These are phyloP conservation scores for Pseudogymnoascus sp. DNA, from an alignment of 2,329 filamentous ascomycete genomes.

Conservation along the genomic window DNA sequence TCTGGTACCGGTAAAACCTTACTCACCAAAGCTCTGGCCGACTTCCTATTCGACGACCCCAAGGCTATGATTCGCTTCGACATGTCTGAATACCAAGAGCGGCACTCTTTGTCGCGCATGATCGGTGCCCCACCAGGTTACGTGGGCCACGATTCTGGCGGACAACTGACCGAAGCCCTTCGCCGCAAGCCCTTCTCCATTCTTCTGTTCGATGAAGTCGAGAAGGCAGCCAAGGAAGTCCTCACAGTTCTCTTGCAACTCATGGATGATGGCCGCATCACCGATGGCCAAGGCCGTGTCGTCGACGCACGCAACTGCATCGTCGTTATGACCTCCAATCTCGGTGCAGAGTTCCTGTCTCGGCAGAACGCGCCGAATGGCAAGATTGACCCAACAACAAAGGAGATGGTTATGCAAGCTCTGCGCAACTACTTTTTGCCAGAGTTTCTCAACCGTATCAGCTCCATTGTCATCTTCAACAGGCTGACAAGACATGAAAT, in stretches of 20 bases:
- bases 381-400: conserved; percentile 75
- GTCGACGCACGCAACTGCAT: conserved; percentile 97
- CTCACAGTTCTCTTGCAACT: conserved; percentile 96
- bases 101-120: conserved; percentile 91
- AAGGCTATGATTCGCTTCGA: conserved; percentile 99
- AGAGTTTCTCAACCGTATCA: conserved; percentile 98
- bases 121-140: conserved; percentile 96
- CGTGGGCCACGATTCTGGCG: conserved; percentile 91
- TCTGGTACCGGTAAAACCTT: conserved; percentile 98
- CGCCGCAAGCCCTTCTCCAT: conserved; percentile 96
- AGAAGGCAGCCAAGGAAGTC: conserved; percentile 97
- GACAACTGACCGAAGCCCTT: conserved; percentile 89
- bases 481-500: conserved; percentile 85
- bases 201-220: conserved; percentile 92
- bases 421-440: conserved; percentile 95
- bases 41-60: conserved; percentile 95
- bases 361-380: conserved; percentile 72
- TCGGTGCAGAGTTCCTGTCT: conserved; percentile 88
- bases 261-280: conserved; percentile 98
- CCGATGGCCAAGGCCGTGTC: conserved; percentile 90
- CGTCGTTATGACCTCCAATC: conserved; percentile 97
- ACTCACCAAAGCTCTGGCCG: conserved; percentile 90
- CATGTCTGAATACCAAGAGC: conserved; percentile 99
- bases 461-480: conserved; percentile 96
- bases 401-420: conserved; percentile 82